Evolutionary conservation across 179 eudicot genomes (phyloP).

Genomic region (Beta corolliflora): DNA sequence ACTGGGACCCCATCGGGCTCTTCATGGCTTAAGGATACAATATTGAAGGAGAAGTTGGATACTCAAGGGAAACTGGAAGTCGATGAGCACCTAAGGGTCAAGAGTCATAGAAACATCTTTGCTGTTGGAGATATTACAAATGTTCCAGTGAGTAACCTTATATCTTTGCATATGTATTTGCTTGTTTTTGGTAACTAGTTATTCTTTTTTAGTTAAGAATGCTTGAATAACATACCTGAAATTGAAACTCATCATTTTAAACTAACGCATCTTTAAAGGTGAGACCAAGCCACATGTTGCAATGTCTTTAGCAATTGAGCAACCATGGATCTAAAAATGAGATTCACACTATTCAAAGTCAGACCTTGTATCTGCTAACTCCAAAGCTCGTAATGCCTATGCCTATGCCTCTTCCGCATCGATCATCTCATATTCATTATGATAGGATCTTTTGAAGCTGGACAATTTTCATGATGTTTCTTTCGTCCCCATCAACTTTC

Average conservation of each 20-base stretch:
- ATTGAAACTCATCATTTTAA: neutral
- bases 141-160: slow-evolving; percentile 46
- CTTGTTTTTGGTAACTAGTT: neutral
- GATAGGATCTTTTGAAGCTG: no score
- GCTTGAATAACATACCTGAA: neutral
- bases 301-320: no score
- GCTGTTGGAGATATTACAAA: slow-evolving; percentile 76
- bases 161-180: neutral
- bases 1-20: slow-evolving; percentile 59
- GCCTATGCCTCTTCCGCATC: no score
- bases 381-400: no score
- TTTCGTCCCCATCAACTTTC: no score
- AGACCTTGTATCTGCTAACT: no score
- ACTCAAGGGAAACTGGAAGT: slow-evolving; percentile 53
- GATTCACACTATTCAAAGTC: no score
- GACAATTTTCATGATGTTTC: no score
- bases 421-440: no score
- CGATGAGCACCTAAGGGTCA: slow-evolving; percentile 56
- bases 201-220: neutral
- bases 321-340: no score
- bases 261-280: neutral
- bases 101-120: slow-evolving; percentile 53
- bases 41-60: slow-evolving; percentile 53
- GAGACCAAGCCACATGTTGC: no score
- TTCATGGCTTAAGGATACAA: slow-evolving; percentile 58